A percentile compares a stretch with the other conserved stretches of the same genome.
phyloP scores from a whole-genome alignment of 345 rosid species.

The Sapria himalayana region DNA sequence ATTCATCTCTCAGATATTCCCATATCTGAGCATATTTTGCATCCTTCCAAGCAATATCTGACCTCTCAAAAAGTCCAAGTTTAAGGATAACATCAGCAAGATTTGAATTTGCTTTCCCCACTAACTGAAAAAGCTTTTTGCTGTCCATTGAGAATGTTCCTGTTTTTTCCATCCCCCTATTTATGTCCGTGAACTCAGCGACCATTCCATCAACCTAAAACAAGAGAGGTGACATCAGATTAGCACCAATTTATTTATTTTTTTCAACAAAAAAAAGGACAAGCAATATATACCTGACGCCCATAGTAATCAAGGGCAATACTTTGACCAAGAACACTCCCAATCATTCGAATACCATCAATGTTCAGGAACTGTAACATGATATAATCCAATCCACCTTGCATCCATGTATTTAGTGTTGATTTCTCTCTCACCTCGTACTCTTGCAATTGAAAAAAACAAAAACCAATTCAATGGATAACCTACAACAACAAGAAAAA shows the following conservation, averaged over 20 bases:
- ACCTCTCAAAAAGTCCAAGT: slow-evolving; percentile 98
- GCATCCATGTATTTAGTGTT: slow-evolving; percentile 61
- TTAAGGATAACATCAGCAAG: slow-evolving; percentile 90
- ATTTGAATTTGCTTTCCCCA: slow-evolving; percentile 86
- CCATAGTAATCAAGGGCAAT: slow-evolving; percentile 94
- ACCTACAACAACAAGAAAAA: too few relatives aligned
- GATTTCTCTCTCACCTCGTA: slow-evolving; percentile 89
- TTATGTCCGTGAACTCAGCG: slow-evolving; percentile 90
- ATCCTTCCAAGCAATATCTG: slow-evolving; percentile 97
- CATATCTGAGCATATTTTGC: slow-evolving; percentile 83
- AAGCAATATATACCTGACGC: slow-evolving; percentile 64
- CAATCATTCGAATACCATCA: slow-evolving; percentile 81
- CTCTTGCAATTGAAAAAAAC: slow-evolving; percentile 27
- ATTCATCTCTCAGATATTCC: slow-evolving; percentile 90
- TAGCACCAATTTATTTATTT: background rate
- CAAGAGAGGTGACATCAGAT: slow-evolving; percentile 3
- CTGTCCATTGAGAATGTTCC: slow-evolving; percentile 92
- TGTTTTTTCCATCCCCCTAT: slow-evolving; percentile 82
- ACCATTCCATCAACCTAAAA: slow-evolving; percentile 91
- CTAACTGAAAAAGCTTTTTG: slow-evolving; percentile 86
- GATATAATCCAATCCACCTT: slow-evolving; percentile 70
- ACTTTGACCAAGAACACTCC: slow-evolving; percentile 93
- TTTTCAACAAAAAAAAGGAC: background rate
- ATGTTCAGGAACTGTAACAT: slow-evolving; percentile 70
- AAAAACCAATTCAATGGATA: slow-evolving; percentile 7